Evolutionary conservation across 805 yeast genomes (phyloP).

Genomic region (Tetrapisispora pingtungensis): DNA sequence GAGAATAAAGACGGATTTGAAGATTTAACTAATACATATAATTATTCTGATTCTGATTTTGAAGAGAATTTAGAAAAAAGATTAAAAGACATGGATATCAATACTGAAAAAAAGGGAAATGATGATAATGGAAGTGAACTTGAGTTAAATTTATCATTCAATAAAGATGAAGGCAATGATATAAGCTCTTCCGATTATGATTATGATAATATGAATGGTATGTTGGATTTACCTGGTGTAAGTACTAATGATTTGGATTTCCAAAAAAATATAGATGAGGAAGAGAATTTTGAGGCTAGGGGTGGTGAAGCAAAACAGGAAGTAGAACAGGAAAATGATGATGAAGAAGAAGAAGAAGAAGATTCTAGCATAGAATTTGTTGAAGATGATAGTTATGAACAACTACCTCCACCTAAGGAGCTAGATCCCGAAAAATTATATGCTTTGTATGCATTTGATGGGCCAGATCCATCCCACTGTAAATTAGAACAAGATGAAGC

Average conservation of each 20-base stretch:
- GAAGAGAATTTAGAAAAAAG: slow-evolving; percentile 28
- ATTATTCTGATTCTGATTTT: slow-evolving; percentile 29
- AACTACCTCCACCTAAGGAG: slow-evolving; percentile 59
- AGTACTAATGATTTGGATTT: background rate
- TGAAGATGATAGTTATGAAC: slow-evolving; percentile 33
- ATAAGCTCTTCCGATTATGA: background rate
- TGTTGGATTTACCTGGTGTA: slow-evolving; percentile 1
- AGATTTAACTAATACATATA: slow-evolving; percentile 8
- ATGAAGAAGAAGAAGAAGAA: slow-evolving; percentile 12
- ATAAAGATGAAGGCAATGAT: background rate
- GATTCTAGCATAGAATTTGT: slow-evolving; percentile 6
- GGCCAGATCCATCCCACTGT: slow-evolving; percentile 91
- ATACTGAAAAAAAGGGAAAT: background rate
- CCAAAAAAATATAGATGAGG: background rate
- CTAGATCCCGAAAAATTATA: slow-evolving; percentile 75
- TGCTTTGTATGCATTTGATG: slow-evolving; percentile 78
- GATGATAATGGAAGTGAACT: background rate
- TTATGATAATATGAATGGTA: background rate
- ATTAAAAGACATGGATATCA: slow-evolving; percentile 15
- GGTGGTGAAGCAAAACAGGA: slow-evolving; percentile 2
- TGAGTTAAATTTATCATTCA: background rate
- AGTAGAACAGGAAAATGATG: slow-evolving; percentile 19
- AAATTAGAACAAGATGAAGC: slow-evolving; percentile 71
- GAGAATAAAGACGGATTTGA: background rate
- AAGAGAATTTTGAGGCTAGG: background rate